Evolutionary conservation across 2,329 filamentous ascomycete species (phyloP).

Genomic region (Aspergillus quadrilineatus): DNA sequence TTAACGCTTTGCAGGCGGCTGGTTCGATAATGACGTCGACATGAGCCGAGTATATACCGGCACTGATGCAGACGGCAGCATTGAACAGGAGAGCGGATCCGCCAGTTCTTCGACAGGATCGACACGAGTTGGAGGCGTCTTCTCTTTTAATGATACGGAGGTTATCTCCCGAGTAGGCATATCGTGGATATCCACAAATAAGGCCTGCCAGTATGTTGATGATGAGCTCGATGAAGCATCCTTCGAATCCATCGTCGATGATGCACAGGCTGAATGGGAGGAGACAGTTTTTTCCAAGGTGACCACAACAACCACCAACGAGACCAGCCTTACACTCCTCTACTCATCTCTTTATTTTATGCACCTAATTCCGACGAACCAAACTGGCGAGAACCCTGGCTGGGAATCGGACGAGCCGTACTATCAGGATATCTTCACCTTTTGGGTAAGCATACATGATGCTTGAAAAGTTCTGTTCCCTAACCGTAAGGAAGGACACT

Average conservation of each 20-base stretch:
- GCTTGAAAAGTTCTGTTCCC: not conserved
- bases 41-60: conserved; percentile 31
- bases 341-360: conserved; percentile 71
- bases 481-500: conserved; percentile 42
- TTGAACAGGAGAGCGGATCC: conserved; percentile 27
- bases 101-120: conserved; percentile 48
- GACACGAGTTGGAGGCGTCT: conserved; percentile 46
- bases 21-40: conserved; percentile 50
- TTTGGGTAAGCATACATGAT: conserved; percentile 52
- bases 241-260: conserved; percentile 47
- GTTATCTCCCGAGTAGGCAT: conserved; percentile 64
- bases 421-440: conserved; percentile 70
- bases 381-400: conserved; percentile 67
- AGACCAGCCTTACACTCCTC: conserved; percentile 58
- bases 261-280: conserved; percentile 59
- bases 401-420: conserved; percentile 67
- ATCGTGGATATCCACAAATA: conserved; percentile 63
- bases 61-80: conserved; percentile 28
- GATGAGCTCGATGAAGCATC: conserved; percentile 52
- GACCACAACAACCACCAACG: conserved; percentile 58
- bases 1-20: conserved; percentile 51
- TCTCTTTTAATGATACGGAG: conserved; percentile 50
- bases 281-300: conserved; percentile 62
- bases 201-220: conserved; percentile 61
- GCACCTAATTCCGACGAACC: conserved; percentile 67